Conservation (phyloP, 176 grass and related monocot genomes). For the Rhipidocladum racemiflorum region DNA sequence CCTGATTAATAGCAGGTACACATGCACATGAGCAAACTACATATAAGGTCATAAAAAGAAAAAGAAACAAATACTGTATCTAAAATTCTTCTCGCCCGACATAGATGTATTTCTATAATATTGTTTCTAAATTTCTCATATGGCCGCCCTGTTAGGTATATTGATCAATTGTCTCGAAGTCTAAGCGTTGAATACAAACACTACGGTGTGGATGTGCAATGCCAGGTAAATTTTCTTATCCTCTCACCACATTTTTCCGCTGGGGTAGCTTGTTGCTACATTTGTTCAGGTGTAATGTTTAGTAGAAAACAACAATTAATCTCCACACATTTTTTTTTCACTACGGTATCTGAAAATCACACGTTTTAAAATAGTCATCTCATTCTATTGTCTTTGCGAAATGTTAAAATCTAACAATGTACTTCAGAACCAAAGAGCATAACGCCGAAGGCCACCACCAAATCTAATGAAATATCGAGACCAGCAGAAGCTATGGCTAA, state of each 20-base stretch:
- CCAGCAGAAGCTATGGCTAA: background rate
- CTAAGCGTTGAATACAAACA: conserved; percentile 63
- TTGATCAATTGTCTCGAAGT: conserved; percentile 75
- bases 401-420: background rate
- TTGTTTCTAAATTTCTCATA: background rate
- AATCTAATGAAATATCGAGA: background rate
- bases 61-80: no score
- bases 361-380: background rate
- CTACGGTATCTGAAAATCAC: background rate
- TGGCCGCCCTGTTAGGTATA: conserved; percentile 40
- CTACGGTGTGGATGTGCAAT: conserved; percentile 70
- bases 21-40: no score
- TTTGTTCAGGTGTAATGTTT: background rate
- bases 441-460: no score
- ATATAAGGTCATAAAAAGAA: no score
- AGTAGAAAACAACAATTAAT: background rate
- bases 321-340: background rate
- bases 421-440: no score
- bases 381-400: background rate
- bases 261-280: background rate
- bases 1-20: no score
- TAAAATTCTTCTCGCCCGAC: no score
- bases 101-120: no score
- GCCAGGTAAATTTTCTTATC: conserved; percentile 42
- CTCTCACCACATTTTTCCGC: background rate